phyloP scores from a whole-genome alignment of 305 asterid species.

The Fraxinus sp. region DNA sequence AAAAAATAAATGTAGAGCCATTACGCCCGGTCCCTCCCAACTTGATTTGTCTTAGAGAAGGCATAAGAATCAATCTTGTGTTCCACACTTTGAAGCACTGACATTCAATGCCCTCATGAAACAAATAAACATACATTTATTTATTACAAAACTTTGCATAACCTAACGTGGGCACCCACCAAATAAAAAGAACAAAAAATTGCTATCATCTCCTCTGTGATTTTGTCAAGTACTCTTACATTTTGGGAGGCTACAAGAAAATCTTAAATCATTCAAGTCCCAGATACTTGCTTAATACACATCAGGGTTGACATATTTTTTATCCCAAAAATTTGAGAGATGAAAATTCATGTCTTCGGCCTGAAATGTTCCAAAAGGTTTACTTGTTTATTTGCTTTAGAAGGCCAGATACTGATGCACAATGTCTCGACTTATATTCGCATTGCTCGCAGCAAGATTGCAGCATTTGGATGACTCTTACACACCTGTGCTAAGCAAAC shows the following conservation, averaged over 20 bases:
- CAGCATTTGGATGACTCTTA: slow-evolving; percentile 66
- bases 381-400: slow-evolving; percentile 76
- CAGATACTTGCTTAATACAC: not conserved
- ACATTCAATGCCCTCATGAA: not conserved
- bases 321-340: not conserved
- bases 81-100: not conserved
- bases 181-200: not conserved
- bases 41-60: not conserved
- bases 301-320: not conserved
- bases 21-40: too few relatives aligned
- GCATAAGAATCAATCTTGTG: not conserved
- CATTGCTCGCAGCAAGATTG: slow-evolving; percentile 82
- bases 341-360: not conserved
- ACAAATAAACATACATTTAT: not conserved
- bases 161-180: too few relatives aligned
- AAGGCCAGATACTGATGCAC: slow-evolving; percentile 75
- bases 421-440: slow-evolving; percentile 78
- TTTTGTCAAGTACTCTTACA: not conserved
- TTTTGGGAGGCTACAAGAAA: not conserved
- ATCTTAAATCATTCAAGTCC: not conserved
- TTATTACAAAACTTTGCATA: not conserved
- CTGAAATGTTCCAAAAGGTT: not conserved
- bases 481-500: slow-evolving; percentile 55
- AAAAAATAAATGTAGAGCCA: too few relatives aligned
- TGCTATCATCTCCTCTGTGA: not conserved